Evolutionary conservation across 805 yeast species (phyloP), one percentile per base, ranked within the genome.

Genomic region (Yamadazyma ubonensis): DNA sequence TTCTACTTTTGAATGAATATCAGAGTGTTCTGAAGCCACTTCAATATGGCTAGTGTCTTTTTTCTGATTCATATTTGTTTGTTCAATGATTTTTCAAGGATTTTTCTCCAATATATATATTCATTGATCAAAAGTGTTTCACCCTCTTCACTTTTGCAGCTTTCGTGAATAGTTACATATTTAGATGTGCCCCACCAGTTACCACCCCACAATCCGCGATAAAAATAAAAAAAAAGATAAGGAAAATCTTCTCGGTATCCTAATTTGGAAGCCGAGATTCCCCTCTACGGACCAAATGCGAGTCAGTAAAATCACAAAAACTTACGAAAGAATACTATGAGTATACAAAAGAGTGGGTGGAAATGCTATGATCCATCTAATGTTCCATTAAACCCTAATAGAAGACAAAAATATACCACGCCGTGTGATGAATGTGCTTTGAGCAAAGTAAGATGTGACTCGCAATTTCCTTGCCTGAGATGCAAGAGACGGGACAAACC

Each of bases 391-490:
- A 17, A 17, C 4, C 26, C 26, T 5, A 23, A 23, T 10, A 20
- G 30, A 4, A 25, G 48, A 23, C 30, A 52, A 33, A 50, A 50
- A 28, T 52, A 57, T 32, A 43, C 59, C n/a, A 45, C 65, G 19
- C 68, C 71, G 7, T 65, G 71, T 42, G 70, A 65, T 45, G 60
- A 54, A 4, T 65, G 71, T 46, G 58, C 68, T 9, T 44, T 57
- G 32, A 44, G 69, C 15, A 58, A 64, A 34, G 54, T 62, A 30
- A 53, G 58, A 21, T 65, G 71, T 43, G 57, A 57, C 35, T 41
- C 19, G 14, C 33, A 21, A 44, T 42, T n/a, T 5, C 66, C 66
- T 5, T 65, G 71, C 44, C 33, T 47, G 4, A 49, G 59, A 26
- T 65, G 71, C 41, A 27, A 42, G 4, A 42, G 48, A 11, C 55